These are phyloP conservation scores for Ceriops tagal DNA, from an alignment of 345 rosid species.

Conservation along the genomic window DNA sequence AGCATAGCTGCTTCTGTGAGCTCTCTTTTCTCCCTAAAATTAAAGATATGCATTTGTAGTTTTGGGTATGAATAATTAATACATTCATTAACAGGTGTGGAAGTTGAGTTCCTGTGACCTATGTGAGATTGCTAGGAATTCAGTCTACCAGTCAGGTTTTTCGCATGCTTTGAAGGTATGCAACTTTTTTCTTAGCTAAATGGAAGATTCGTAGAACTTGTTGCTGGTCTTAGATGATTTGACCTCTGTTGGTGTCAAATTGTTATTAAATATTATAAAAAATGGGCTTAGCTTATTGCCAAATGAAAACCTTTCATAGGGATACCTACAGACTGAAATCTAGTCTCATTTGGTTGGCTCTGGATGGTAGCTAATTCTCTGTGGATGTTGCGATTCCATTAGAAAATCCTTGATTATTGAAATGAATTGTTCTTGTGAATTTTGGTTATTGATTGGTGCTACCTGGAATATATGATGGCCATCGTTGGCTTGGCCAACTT, in stretches of 20 bases:
- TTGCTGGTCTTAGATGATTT: neutral
- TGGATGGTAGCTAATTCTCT: neutral
- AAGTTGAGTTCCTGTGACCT: slow-evolving; percentile 96
- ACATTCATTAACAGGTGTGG: slow-evolving; percentile 61
- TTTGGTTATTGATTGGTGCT: neutral
- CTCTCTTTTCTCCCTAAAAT: slow-evolving; percentile 9
- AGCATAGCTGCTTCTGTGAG: slow-evolving; percentile 99
- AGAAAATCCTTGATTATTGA: neutral
- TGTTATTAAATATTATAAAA: neutral
- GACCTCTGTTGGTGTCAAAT: neutral
- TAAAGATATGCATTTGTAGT: no score
- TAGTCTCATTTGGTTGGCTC: neutral
- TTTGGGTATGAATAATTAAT: neutral
- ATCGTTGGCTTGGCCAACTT: neutral
- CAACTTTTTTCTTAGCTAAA: neutral
- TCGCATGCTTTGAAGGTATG: slow-evolving; percentile 94
- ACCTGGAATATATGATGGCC: no score
- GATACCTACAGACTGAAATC: neutral
- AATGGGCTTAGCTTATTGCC: neutral
- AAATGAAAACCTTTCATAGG: neutral
- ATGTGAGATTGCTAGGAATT: slow-evolving; percentile 97
- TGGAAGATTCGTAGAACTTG: slow-evolving; percentile 7
- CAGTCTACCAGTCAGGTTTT: slow-evolving; percentile 98
- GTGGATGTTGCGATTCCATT: neutral
- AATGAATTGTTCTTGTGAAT: neutral